These are phyloP conservation scores for Ascochyta pisi DNA, from an alignment of 2,329 filamentous ascomycete genomes.

Conservation along the genomic window DNA sequence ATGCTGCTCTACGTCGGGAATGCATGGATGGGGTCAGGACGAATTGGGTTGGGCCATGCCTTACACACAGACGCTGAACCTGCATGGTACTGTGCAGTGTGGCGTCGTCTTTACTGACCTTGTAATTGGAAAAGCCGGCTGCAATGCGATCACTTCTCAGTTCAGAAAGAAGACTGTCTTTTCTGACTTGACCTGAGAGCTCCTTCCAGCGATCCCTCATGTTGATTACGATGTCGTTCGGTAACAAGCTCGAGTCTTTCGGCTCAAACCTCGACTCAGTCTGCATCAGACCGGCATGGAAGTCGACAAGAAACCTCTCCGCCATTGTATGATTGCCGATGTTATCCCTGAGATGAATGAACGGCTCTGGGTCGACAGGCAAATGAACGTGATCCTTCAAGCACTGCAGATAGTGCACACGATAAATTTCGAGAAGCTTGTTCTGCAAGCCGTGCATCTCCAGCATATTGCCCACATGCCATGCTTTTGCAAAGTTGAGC, in stretches of 20 bases:
- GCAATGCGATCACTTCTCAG: neutral
- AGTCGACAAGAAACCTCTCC: neutral
- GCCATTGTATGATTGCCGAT: neutral
- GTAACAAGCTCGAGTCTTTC: neutral
- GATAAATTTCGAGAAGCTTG: conserved; percentile 20
- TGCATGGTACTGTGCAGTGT: neutral
- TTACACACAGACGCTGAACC: neutral
- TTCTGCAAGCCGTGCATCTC: conserved; percentile 18
- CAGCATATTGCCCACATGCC: conserved; percentile 22
- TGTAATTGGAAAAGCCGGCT: neutral
- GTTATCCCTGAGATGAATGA: neutral
- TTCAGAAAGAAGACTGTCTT: neutral
- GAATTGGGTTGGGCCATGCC: neutral
- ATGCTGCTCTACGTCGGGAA: too few relatives aligned
- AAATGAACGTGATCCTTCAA: neutral
- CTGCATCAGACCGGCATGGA: conserved; percentile 1
- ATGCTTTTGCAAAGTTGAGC: conserved; percentile 23
- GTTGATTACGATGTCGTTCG: neutral
- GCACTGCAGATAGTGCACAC: neutral
- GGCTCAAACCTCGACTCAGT: neutral
- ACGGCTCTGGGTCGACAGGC: neutral
- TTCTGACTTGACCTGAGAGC: neutral
- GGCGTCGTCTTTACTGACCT: neutral
- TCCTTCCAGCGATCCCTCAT: conserved; percentile 1
- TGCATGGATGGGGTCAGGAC: neutral